Percentiles rank a stretch among this genome's conserved stretches.
These are phyloP conservation scores for Phragmites australis DNA, from an alignment of 176 grass and related monocot genomes.

Conservation along the genomic window DNA sequence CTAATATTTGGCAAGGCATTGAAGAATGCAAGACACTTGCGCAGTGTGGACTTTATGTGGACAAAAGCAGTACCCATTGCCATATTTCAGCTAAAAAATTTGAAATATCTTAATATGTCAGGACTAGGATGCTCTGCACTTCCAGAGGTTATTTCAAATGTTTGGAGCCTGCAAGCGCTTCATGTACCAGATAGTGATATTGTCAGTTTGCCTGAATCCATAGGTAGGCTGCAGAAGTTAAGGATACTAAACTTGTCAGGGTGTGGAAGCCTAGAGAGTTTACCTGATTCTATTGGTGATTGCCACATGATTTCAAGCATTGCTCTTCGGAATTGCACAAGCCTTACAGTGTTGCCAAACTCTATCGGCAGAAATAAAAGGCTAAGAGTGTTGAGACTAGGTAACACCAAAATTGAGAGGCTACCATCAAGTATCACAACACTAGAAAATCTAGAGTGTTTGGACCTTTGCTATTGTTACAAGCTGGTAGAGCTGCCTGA, in stretches of 20 bases:
- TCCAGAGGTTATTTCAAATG: constrained; percentile 11
- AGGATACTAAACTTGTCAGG: background rate
- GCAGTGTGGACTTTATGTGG: background rate
- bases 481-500: background rate
- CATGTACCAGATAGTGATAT: background rate
- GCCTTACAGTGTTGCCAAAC: background rate
- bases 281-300: constrained; percentile 21
- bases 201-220: background rate
- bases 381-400: background rate
- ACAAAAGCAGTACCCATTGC: background rate
- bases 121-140: background rate
- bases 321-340: background rate
- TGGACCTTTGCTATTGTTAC: background rate
- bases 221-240: constrained; percentile 11
- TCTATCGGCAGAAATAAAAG: background rate
- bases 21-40: constrained; percentile 15
- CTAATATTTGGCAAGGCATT: constrained; percentile 24
- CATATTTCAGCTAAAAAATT: constrained; percentile 10
- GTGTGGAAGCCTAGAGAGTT: background rate
- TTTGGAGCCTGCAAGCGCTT: constrained; percentile 27
- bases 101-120: constrained; percentile 31
- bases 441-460: background rate
- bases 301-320: background rate
- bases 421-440: background rate
- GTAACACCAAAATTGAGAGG: background rate